Evolutionary conservation across 2,329 filamentous ascomycete genomes (phyloP), one percentile per base, ranked within the genome.

Genomic region (Penicillium sp.): DNA sequence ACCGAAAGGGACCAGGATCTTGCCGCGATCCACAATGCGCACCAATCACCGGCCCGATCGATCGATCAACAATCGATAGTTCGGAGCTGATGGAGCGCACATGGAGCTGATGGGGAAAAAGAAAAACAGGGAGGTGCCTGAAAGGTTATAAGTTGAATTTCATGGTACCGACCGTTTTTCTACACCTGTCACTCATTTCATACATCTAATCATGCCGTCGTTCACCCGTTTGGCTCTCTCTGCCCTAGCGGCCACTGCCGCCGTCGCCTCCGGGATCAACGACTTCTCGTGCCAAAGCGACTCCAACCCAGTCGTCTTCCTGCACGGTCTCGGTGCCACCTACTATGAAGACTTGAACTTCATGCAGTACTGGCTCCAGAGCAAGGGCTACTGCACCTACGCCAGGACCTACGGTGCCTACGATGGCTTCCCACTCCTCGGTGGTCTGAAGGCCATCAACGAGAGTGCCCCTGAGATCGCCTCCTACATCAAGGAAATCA

Each of bases 301-400:
- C 29, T 52, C 53, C 36, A 74, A 74, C 55, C 72, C 72, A 0
- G 63, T 75, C 14, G 58, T 75, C 27, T 62, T 74, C 32, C 65
- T 74, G 1, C 72, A 75, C 55, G 72, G 72, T 6, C 69, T 75
- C 8, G 71, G 71, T 22, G 72, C 72, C 5, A 74, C 70, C 6
- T 71, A 52, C 59, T 72, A 73, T 53, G 72, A 74, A 54, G 71
- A 75, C 57, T 56, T 74, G 21, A 74, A 74, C 56, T 63, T 55
- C 51, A 55, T 75, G 6, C 70, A 74, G 59, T 63, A 57, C 58
- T 74, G 70, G 67, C 66, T 75, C 11, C 69, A 72, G 32, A 49
- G 55, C 2, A 64, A 73, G 42, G 74, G 71, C 27, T 77, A 75
- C 64, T 78, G 76, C 67, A 77, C 75, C 16, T 78, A 71, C 60